phyloP scores from a whole-genome alignment of 495 filamentous ascomycete genomes.

The Hypoxylon crocopeplum region DNA sequence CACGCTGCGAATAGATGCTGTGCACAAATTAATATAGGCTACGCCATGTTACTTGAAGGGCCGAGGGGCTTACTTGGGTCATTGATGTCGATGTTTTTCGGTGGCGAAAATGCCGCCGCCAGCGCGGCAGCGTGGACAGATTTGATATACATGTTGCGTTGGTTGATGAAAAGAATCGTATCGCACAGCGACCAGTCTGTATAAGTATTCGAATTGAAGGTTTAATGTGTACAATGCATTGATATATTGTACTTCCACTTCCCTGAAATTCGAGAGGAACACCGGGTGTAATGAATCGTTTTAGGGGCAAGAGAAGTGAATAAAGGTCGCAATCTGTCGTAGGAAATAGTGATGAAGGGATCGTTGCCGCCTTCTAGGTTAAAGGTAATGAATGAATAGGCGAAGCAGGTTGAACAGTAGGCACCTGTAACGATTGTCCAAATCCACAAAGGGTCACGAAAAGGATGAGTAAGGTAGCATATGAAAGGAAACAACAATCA shows the following conservation, averaged over 20 bases:
- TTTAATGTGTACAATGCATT: too few species aligned
- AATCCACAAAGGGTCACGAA: slow-evolving; percentile 16
- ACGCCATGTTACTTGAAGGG: neutral
- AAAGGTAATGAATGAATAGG: slow-evolving; percentile 9
- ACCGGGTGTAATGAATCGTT: slow-evolving; percentile 10
- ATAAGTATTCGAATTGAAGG: too few species aligned
- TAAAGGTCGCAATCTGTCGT: neutral
- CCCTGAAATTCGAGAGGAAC: neutral
- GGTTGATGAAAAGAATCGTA: slow-evolving; percentile 11
- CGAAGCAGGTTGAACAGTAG: slow-evolving; percentile 16
- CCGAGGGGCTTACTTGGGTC: slow-evolving; percentile 43
- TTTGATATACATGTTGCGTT: slow-evolving; percentile 39
- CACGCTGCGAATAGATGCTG: slow-evolving; percentile 58
- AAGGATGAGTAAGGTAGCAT: slow-evolving; percentile 5
- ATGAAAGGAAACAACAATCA: slow-evolving; percentile 28
- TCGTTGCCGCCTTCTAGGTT: slow-evolving; percentile 13
- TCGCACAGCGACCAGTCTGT: slow-evolving; percentile 25
- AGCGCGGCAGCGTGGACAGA: slow-evolving; percentile 38
- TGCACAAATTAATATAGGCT: neutral
- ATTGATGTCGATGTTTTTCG: slow-evolving; percentile 53
- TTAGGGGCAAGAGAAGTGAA: slow-evolving; percentile 11
- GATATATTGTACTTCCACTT: slow-evolving; percentile 21
- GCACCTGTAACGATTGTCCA: slow-evolving; percentile 13
- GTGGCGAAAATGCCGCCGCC: slow-evolving; percentile 41
- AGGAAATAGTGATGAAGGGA: slow-evolving; percentile 2